Percentiles rank a stretch among this genome's conserved stretches.
Conservation (phyloP, 2,329 filamentous ascomycete genomes). For the Fusarium lateritium region DNA sequence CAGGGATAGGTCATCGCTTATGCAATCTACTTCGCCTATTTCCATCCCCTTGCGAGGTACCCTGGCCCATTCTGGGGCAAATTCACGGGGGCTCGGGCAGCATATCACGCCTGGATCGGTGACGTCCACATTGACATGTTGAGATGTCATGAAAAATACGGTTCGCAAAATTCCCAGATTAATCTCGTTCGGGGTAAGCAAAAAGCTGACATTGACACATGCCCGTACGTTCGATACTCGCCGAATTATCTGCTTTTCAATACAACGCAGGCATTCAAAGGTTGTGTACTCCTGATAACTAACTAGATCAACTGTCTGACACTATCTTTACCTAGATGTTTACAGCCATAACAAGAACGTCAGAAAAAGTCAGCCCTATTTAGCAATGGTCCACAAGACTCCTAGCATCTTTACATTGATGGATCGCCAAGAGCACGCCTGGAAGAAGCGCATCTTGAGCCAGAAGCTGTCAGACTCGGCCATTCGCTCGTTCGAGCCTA, state of each 20-base stretch:
- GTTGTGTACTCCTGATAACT: neutral
- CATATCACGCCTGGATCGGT: constrained; percentile 55
- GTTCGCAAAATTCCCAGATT: constrained; percentile 30
- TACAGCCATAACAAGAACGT: constrained; percentile 13
- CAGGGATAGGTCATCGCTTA: constrained; percentile 1
- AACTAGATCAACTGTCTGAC: neutral
- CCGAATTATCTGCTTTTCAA: constrained; percentile 8
- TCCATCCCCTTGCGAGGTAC: constrained; percentile 43
- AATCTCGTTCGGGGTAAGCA: neutral
- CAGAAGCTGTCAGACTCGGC: constrained; percentile 13
- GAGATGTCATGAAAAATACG: constrained; percentile 54
- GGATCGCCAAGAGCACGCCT: constrained; percentile 12
- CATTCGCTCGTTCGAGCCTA: constrained; percentile 10
- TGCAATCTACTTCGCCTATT: constrained; percentile 23
- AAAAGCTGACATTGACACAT: neutral
- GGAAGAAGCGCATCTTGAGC: constrained; percentile 14
- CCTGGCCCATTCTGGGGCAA: constrained; percentile 55
- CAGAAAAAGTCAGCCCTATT: constrained; percentile 1
- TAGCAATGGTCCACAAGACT: constrained; percentile 13
- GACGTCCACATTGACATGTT: constrained; percentile 55
- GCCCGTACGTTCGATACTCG: constrained; percentile 9
- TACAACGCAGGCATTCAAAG: constrained; percentile 8
- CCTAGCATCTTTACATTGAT: constrained; percentile 10
- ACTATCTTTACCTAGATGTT: neutral
- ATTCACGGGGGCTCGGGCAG: constrained; percentile 51